These are phyloP conservation scores for Emergomyces africanus DNA, from an alignment of 2,329 filamentous ascomycete species.

Conservation along the genomic window DNA sequence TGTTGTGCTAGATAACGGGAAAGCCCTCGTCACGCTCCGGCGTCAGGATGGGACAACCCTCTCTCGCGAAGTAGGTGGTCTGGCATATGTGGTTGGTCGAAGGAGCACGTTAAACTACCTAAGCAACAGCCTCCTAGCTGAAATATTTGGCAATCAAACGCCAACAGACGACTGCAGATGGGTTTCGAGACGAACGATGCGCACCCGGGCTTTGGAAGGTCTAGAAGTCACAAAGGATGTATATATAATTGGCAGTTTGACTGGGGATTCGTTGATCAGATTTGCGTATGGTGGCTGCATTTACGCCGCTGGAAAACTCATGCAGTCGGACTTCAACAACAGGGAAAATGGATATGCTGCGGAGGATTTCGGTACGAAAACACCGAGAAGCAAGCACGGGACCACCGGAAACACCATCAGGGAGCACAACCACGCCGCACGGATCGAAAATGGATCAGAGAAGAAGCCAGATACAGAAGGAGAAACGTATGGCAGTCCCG, in stretches of 20 bases:
- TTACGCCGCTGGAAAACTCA: conserved; percentile 42
- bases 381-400: conserved; percentile 5
- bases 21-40: conserved; percentile 32
- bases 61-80: conserved; percentile 34
- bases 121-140: conserved; percentile 31
- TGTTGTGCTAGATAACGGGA: conserved; percentile 20
- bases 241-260: conserved; percentile 47
- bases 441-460: neutral
- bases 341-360: neutral
- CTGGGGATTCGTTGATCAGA: conserved; percentile 47
- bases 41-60: conserved; percentile 31
- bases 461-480: neutral
- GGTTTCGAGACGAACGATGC: conserved; percentile 42
- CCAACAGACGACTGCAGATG: conserved; percentile 15
- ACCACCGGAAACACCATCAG: neutral
- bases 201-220: conserved; percentile 38
- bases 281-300: conserved; percentile 48
- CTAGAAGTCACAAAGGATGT: conserved; percentile 41
- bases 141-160: conserved; percentile 29
- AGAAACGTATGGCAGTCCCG: neutral
- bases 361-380: conserved; percentile 11
- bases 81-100: conserved; percentile 45
- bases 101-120: conserved; percentile 44
- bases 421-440: neutral
- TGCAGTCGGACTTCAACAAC: conserved; percentile 11